Conservation (phyloP, 176 grass and related monocot species). For the Avena eriantha region DNA sequence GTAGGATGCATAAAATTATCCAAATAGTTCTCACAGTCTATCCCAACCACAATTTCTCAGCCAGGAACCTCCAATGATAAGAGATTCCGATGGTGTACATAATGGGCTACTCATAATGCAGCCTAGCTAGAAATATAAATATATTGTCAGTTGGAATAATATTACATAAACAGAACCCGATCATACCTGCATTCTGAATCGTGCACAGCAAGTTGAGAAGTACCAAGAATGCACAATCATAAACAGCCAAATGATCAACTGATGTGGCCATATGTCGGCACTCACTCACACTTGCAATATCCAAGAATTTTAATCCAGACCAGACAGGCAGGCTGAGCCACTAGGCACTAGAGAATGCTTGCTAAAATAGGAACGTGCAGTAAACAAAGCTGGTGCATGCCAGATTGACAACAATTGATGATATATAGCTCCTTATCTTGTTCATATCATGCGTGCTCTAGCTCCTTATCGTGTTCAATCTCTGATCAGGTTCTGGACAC, state of each 20-base stretch:
- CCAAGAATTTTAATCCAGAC: background rate
- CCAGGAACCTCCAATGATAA: background rate
- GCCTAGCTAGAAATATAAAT: background rate
- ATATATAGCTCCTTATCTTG: background rate
- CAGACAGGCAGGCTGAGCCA: background rate
- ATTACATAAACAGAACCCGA: background rate
- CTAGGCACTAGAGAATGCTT: background rate
- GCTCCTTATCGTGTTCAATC: constrained; percentile 20
- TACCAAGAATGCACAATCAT: background rate
- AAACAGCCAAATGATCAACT: background rate
- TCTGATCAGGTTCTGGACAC: constrained; percentile 14
- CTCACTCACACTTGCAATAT: background rate
- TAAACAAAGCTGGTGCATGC: background rate
- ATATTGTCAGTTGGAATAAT: background rate
- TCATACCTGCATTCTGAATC: background rate
- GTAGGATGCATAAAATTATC: background rate
- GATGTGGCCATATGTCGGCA: background rate
- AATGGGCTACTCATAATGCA: background rate
- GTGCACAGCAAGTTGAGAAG: background rate
- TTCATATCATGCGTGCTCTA: background rate
- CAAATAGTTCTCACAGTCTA: background rate
- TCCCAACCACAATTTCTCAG: background rate
- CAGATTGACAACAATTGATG: background rate
- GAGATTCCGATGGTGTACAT: background rate
- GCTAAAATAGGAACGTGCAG: background rate